These are phyloP conservation scores for Sporothrix humicola DNA, from an alignment of 2,329 filamentous ascomycete species.

Conservation along the genomic window DNA sequence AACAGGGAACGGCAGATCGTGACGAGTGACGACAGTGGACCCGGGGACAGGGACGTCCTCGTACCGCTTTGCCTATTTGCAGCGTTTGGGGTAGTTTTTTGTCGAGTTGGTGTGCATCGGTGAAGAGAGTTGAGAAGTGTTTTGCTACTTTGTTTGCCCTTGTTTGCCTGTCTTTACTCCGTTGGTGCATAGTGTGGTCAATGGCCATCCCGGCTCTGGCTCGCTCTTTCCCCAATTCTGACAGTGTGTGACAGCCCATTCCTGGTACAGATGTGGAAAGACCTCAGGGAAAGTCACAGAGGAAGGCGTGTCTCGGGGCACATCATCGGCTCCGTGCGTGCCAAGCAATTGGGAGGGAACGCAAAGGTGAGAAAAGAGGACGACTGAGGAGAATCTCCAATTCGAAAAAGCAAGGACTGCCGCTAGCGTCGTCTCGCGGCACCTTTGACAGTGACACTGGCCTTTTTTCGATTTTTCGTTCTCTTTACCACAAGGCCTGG, in stretches of 20 bases:
- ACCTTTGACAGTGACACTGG: background rate
- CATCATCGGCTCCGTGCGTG: background rate
- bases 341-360: too few species aligned
- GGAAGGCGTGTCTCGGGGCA: background rate
- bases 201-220: background rate
- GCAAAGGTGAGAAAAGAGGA: too few species aligned
- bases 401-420: background rate
- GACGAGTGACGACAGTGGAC: background rate
- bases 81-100: background rate
- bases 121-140: background rate
- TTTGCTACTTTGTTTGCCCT: background rate
- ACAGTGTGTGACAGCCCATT: conserved; percentile 7
- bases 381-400: background rate
- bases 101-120: too few species aligned
- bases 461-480: background rate
- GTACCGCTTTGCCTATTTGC: conserved; percentile 8
- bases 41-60: background rate
- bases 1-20: background rate
- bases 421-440: conserved; percentile 14
- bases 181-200: conserved; percentile 3
- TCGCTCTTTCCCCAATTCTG: background rate
- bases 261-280: too few species aligned
- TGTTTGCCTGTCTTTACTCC: background rate
- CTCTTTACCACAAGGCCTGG: background rate
- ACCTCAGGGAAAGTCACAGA: background rate